Conservation (phyloP, 2,329 filamentous ascomycete species). For the Hypocrella siamensis region DNA sequence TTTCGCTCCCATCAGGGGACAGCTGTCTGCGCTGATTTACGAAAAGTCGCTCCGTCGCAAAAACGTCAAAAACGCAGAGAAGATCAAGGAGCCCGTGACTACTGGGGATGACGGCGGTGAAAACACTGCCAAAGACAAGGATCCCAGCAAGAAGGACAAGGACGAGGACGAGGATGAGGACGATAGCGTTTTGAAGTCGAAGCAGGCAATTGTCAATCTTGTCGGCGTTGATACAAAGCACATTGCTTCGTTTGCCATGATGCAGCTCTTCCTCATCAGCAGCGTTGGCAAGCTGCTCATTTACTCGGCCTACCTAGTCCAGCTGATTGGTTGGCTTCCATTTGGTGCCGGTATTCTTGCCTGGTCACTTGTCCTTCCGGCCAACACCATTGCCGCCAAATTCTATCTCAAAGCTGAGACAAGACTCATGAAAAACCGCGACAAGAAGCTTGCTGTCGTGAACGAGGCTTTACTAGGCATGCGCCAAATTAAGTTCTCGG, state of each 20-base stretch:
- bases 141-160: slow-evolving; percentile 14
- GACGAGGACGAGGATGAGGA: slow-evolving; percentile 33
- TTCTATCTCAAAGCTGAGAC: slow-evolving; percentile 50
- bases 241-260: slow-evolving; percentile 52
- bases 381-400: slow-evolving; percentile 53
- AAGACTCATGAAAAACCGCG: slow-evolving; percentile 57
- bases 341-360: slow-evolving; percentile 49
- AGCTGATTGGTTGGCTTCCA: slow-evolving; percentile 56
- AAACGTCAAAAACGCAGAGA: slow-evolving; percentile 52
- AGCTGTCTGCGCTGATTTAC: slow-evolving; percentile 59
- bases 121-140: slow-evolving; percentile 12
- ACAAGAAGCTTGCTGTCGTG: slow-evolving; percentile 59
- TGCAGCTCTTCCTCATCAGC: slow-evolving; percentile 48
- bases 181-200: slow-evolving; percentile 32
- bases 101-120: slow-evolving; percentile 9
- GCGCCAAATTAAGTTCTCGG: slow-evolving; percentile 73
- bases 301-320: slow-evolving; percentile 49
- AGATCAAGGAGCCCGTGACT: slow-evolving; percentile 19
- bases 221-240: slow-evolving; percentile 62
- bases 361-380: slow-evolving; percentile 47
- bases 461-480: slow-evolving; percentile 68
- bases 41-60: slow-evolving; percentile 64
- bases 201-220: slow-evolving; percentile 61
- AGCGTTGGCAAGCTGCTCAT: slow-evolving; percentile 47
- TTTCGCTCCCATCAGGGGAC: slow-evolving; percentile 49